A percentile compares a stretch with the other conserved stretches of the same genome.
These are phyloP conservation scores for Xylaria multiplex DNA, from an alignment of 2,329 filamentous ascomycete genomes.

Conservation along the genomic window DNA sequence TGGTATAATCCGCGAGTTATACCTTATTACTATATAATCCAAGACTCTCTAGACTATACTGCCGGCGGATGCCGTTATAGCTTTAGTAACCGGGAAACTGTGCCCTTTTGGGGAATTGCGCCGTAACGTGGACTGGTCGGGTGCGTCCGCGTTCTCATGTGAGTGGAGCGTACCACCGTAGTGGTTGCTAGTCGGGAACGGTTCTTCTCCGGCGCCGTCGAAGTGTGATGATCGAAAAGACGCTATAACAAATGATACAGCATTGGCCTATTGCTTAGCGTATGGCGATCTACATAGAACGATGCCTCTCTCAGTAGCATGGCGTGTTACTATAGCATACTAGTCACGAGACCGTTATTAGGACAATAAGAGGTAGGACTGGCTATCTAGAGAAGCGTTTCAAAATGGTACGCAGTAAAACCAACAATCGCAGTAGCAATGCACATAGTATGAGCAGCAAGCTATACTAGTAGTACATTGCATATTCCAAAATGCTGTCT, in stretches of 20 bases:
- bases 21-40: not conserved
- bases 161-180: not conserved
- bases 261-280: too few relatives aligned
- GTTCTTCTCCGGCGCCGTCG: not conserved
- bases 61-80: not conserved
- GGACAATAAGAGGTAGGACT: too few relatives aligned
- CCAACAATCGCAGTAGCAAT: not conserved
- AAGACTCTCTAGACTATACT: not conserved
- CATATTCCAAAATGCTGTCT: not conserved
- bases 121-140: conserved; percentile 4
- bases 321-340: too few relatives aligned
- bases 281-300: too few relatives aligned
- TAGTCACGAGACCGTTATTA: too few relatives aligned
- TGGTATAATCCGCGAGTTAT: not conserved
- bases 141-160: conserved; percentile 7
- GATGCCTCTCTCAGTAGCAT: too few relatives aligned
- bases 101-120: conserved; percentile 6
- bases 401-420: too few relatives aligned
- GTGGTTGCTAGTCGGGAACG: not conserved
- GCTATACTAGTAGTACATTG: too few relatives aligned
- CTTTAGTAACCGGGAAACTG: not conserved
- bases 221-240: not conserved
- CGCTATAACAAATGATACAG: too few relatives aligned
- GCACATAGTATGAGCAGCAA: not conserved
- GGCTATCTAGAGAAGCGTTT: too few relatives aligned